These are phyloP conservation scores for Xerocomellus chrysenteron DNA, from an alignment of 768 basidiomycete genomes.

Conservation along the genomic window DNA sequence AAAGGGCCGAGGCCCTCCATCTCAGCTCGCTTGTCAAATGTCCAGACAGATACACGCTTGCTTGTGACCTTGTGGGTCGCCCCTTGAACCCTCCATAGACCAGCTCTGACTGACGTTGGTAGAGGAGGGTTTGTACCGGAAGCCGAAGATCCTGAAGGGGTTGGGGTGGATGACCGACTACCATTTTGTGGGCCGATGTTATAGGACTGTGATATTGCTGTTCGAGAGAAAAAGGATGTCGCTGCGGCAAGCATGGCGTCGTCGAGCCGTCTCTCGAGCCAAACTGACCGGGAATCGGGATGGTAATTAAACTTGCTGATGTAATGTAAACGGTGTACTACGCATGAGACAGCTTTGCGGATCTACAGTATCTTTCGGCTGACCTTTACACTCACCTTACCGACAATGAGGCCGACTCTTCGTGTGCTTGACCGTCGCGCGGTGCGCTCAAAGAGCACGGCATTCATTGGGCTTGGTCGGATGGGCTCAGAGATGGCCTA, in stretches of 20 bases:
- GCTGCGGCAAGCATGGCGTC: conserved; percentile 72
- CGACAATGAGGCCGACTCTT: conserved; percentile 51
- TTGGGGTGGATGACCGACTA: conserved; percentile 40
- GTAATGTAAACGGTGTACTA: conserved; percentile 2
- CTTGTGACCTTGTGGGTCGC: conserved; percentile 87
- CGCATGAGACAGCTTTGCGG: background rate
- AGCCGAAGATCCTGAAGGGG: conserved; percentile 32
- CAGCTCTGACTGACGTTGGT: conserved; percentile 56
- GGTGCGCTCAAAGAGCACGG: conserved; percentile 51
- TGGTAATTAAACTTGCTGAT: background rate
- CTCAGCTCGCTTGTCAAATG: conserved; percentile 81
- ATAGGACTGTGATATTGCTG: conserved; percentile 80
- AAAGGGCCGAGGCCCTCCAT: conserved; percentile 64
- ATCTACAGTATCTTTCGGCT: background rate
- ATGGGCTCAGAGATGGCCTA: conserved; percentile 89
- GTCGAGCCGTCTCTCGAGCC: background rate
- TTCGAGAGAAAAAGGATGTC: conserved; percentile 77
- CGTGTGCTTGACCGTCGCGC: conserved; percentile 37
- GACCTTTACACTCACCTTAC: background rate
- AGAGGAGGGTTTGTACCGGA: conserved; percentile 39
- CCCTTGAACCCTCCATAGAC: conserved; percentile 85
- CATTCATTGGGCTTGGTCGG: conserved; percentile 83
- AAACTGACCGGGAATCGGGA: background rate
- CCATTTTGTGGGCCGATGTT: conserved; percentile 48
- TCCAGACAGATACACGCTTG: conserved; percentile 93